phyloP scores from a whole-genome alignment of 2,329 filamentous ascomycete species.

The Sclerotinia borealis region DNA sequence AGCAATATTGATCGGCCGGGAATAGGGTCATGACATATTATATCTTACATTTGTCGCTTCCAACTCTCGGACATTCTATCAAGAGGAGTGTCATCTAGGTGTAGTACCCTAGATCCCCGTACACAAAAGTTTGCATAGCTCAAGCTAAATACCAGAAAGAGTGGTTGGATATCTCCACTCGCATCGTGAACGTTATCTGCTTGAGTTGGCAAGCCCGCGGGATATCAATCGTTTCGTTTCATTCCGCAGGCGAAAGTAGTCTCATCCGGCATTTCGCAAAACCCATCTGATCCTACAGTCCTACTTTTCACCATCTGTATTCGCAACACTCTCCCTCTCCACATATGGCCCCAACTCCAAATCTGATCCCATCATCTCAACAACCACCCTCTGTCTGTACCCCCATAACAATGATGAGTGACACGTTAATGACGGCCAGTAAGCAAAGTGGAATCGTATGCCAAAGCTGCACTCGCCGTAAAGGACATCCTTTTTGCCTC shows the following conservation, averaged over 20 bases:
- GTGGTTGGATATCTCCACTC: neutral
- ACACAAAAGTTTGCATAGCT: neutral
- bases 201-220: neutral
- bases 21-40: neutral
- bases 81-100: neutral
- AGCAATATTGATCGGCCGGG: neutral
- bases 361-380: conserved; percentile 17
- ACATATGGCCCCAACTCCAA: conserved; percentile 14
- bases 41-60: neutral
- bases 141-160: neutral
- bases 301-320: conserved; percentile 11
- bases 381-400: conserved; percentile 16
- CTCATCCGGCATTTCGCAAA: too few relatives aligned
- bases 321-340: conserved; percentile 7
- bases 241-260: neutral
- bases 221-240: neutral
- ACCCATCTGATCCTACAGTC: neutral
- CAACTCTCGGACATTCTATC: neutral
- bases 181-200: too few relatives aligned
- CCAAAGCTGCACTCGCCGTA: conserved; percentile 27
- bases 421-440: conserved; percentile 26
- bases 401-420: conserved; percentile 25
- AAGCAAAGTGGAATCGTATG: conserved; percentile 28
- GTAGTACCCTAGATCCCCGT: neutral
- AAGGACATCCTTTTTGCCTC: conserved; percentile 19